Conservation (phyloP, 768 basidiomycete species). For the Lactarius quietus region DNA sequence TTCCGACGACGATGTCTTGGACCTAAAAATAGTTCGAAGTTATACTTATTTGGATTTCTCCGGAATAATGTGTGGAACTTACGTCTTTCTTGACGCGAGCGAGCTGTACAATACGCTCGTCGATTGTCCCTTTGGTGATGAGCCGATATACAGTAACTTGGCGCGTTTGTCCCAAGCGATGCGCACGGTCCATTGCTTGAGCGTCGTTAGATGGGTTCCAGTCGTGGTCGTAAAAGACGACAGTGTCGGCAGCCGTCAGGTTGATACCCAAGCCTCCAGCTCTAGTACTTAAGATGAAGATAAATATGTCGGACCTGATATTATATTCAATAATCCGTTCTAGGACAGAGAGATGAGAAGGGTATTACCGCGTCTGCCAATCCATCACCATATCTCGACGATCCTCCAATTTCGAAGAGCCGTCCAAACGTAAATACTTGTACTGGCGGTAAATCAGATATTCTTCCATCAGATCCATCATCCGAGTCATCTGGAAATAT, state of each 20-base stretch:
- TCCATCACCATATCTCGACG: constrained; percentile 98
- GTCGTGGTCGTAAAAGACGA: constrained; percentile 92
- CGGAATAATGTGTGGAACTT: constrained; percentile 29
- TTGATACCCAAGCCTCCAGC: constrained; percentile 98
- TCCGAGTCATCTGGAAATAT: constrained; percentile 99
- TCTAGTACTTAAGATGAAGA: constrained; percentile 87
- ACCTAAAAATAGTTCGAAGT: constrained; percentile 50
- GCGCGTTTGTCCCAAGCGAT: constrained; percentile 93
- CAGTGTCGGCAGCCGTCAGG: constrained; percentile 92
- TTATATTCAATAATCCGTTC: constrained; percentile 7
- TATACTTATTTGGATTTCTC: constrained; percentile 16
- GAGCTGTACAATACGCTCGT: constrained; percentile 95
- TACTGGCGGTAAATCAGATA: constrained; percentile 96
- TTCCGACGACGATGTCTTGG: constrained; percentile 98
- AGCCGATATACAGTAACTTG: constrained; percentile 96
- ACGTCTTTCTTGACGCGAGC: constrained; percentile 98
- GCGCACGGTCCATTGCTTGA: constrained; percentile 97
- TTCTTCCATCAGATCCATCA: constrained; percentile 99
- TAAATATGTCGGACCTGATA: constrained; percentile 77
- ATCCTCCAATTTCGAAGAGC: constrained; percentile 92
- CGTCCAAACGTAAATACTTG: constrained; percentile 91
- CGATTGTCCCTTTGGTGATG: constrained; percentile 90
- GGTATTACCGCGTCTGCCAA: constrained; percentile 87
- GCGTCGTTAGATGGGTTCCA: constrained; percentile 99
- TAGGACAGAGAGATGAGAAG: constrained; percentile 27